Base-by-base conservation (phyloP, 306 rosid species). In the Parietaria judaica region DNA sequence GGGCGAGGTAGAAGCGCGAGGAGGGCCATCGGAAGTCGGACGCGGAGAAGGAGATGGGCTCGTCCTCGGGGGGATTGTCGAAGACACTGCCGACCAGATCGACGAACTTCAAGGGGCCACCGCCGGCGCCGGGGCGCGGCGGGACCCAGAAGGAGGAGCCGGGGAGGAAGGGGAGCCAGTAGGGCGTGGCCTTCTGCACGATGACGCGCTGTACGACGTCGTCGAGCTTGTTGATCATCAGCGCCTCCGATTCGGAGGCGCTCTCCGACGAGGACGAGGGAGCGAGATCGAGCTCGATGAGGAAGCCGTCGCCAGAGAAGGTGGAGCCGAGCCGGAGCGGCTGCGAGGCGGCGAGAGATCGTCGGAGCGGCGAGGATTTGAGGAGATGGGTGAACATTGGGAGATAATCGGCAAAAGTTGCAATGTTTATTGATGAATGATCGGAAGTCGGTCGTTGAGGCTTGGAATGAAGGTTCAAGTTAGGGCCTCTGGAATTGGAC, bases 131-230 rank as follows among this genome's bases (percentile, higher is more conserved):
- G 15, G 53, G 4, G 0, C 86, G 77, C 0, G 97, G 97, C 6
- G 97, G 95, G 70, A 90, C 97, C 97, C 97, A 90, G 75, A 90
- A 90, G 0, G 97, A 90, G 34, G 89, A 84, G 0, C 97, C 94
- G 1, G 97, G 97, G 0, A 80, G 80, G 48, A 90, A 90, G 36
- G 97, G 97, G 0, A 90, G 72, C 97, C 97, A 90, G 62, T 90
- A 85, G 0, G 94, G 97, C 0, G 95, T 86, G 7, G 86, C 69
- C 54, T 66, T 85, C 72, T 71, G 77, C 11, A 90, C 86, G 0
- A 90, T 60, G 62, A 86, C 63, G 14, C 75, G 62, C 13, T 86
- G 83, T 3, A 86, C 79, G n/a, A 86, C 17, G 61, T 90, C 88
- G 12, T 82, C 94, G n/a, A 90, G 76, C 70, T 66, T 72, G 81